Evolutionary conservation across 768 basidiomycete genomes (phyloP), one percentile per base, ranked within the genome.

Genomic region (Termitomyces sp.): DNA sequence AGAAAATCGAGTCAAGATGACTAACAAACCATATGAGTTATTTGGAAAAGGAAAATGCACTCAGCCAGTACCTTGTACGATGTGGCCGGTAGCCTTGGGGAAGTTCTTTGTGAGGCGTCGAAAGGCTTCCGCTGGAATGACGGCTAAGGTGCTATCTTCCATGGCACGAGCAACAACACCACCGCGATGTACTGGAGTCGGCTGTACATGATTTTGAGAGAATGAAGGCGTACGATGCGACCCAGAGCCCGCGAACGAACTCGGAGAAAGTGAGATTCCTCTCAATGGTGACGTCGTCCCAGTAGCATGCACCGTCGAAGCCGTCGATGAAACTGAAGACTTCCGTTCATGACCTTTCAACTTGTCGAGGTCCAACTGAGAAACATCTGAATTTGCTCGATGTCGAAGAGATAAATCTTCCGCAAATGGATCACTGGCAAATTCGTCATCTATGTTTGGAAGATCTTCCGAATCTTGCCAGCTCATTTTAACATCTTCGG

Each of bases 41-140:
- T 23, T 60, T 41, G n/a, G 52, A 2, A 32, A 21, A 32, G 37
- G 21, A 41, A 9, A 23, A 58, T 23, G 37, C 40, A 29, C 43
- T 6, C 5, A 16, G 4, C 29, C 29, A 59, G 68, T 66, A 86
- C 94, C 93, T 82, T 95, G 92, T 0, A 97, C 93, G 57, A 98
- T 95, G 65, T 95, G 94, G 4, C 95, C 95, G 37, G 95, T 92
- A 3, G 97, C 95, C 66, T 98, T 98, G 0, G 97, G 97, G 64
- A 90, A 97, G 68, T 96, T 95, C 73, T 95, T 92, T 3, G 96
- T 98, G 40, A 99, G 75, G 49, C 95, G 80, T 54, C 89, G 80
- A 73, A 99, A 99, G 4, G 96, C 97, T 69, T 98, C 95, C 2
- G 97, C 96, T 25, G 97, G 97, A 54, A 99, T 98, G 10, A 99